A percentile compares a stretch with the other conserved stretches of the same genome.
Conservation (phyloP, 169 alveolate species). For the Eimeria falciformis region DNA sequence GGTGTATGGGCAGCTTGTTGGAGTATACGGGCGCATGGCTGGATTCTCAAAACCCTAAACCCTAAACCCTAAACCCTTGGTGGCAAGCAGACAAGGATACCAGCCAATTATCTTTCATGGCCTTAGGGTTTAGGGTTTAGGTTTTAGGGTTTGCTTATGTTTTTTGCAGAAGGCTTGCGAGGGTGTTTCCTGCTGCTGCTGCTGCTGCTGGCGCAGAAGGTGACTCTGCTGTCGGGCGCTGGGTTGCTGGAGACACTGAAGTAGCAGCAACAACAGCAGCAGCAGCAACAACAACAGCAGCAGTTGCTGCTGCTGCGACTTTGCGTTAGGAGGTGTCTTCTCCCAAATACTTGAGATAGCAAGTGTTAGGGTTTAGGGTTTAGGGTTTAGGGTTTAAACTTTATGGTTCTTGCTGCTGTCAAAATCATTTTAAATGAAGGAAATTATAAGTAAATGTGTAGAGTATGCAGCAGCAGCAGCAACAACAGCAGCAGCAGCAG, state of each 20-base stretch:
- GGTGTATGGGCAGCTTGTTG: neutral
- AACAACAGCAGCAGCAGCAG: constrained; percentile 30
- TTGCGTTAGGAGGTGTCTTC: too few relatives aligned
- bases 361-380: too few relatives aligned
- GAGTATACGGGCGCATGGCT: too few relatives aligned
- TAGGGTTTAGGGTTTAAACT: neutral
- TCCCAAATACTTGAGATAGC: too few relatives aligned
- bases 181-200: constrained; percentile 4
- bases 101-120: neutral
- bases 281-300: constrained; percentile 39
- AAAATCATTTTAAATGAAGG: neutral
- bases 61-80: constrained; percentile 26
- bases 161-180: neutral
- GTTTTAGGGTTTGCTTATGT: neutral
- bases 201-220: constrained; percentile 41
- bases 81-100: neutral
- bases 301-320: constrained; percentile 8
- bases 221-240: constrained; percentile 39
- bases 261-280: neutral
- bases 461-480: neutral
- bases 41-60: constrained; percentile 40
- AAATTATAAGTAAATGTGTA: neutral
- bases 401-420: neutral
- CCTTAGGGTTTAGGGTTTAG: neutral
- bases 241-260: neutral